A percentile compares a stretch with the other conserved stretches of the same genome.
Conservation (phyloP, 371 early-diverging fungal species). For the Lichtheimia hyalospora region DNA sequence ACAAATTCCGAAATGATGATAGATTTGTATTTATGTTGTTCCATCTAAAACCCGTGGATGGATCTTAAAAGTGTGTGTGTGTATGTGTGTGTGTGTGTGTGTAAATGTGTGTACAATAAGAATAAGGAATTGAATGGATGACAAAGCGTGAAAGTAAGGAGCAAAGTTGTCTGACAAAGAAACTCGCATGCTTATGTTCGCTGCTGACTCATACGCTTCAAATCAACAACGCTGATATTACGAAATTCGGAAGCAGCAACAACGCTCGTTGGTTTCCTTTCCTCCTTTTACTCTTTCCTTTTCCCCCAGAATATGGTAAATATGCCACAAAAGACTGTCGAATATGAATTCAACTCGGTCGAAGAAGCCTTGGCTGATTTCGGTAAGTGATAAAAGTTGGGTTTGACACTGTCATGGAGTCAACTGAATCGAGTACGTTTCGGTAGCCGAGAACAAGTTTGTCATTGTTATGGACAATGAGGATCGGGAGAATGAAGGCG, state of each 20-base stretch:
- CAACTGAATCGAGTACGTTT: neutral
- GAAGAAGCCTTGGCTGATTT: constrained; percentile 31
- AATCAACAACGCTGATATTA: constrained; percentile 3
- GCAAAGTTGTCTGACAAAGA: no score
- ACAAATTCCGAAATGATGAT: no score
- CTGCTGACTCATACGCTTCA: constrained; percentile 1
- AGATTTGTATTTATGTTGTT: no score
- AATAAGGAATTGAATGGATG: no score
- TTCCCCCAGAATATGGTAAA: constrained; percentile 5
- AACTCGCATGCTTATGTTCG: neutral
- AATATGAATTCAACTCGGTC: constrained; percentile 31
- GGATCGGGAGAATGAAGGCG: constrained; percentile 98
- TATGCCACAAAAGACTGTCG: constrained; percentile 10
- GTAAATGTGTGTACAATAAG: no score
- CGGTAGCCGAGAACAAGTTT: constrained; percentile 65
- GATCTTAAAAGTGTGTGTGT: no score
- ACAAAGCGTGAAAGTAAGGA: no score
- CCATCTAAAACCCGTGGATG: no score
- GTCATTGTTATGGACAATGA: constrained; percentile 95
- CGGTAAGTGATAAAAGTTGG: constrained; percentile 18
- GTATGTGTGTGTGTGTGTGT: no score
- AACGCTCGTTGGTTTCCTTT: neutral
- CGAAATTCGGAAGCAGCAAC: neutral
- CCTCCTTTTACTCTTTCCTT: neutral
- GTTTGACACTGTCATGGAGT: neutral